Evolutionary conservation across 2,329 filamentous ascomycete species (phyloP), one percentile per base, ranked within the genome.

Genomic region (Ciborinia camelliae): DNA sequence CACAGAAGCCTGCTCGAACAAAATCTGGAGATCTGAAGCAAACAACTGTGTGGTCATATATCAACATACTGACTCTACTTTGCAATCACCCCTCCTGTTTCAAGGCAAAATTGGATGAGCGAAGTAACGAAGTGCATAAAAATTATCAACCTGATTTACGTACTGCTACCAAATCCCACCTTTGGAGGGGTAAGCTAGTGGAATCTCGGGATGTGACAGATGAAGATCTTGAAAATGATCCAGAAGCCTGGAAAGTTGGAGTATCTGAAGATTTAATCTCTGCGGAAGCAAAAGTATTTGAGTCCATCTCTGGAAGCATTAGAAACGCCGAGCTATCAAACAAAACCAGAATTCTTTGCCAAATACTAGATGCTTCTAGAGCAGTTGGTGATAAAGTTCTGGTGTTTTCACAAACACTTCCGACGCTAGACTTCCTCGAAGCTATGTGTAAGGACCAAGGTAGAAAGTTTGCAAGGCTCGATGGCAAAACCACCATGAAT

Each of bases 401-500:
- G 0, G 79, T 97, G 0, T 97, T 97, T 72, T 90, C 89, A 0
- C 89, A 92, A 62, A 90, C 86, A 18, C 79, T 92, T 14, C 77
- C 79, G 0, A 90, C 89, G 0, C 78, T 97, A 6, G 73, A 92
- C 70, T 94, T 88, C 69, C 79, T 97, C 0, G 82, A 87, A 59
- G 69, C 77, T 0, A 75, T 90, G 26, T 81, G 92, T 47, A 75
- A 74, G 6, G 71, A 71, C 26, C 80, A 83, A 65, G 74, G 78
- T 2, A 79, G 84, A 37, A 82, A 78, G 9, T 81, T 78, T 62
- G 75, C 75, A 9, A 84, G 89, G 28, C 82, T 97, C 1, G 90
- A 96, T 75, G 92, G 93, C 3, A 76, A 71, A 0, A 89, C 88
- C 0, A 71, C 74, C 0, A 81, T 88, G 48, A 65, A 70, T 0